Base-by-base conservation (phyloP, 2,329 filamentous ascomycete species). In the Penicillium sp. region DNA sequence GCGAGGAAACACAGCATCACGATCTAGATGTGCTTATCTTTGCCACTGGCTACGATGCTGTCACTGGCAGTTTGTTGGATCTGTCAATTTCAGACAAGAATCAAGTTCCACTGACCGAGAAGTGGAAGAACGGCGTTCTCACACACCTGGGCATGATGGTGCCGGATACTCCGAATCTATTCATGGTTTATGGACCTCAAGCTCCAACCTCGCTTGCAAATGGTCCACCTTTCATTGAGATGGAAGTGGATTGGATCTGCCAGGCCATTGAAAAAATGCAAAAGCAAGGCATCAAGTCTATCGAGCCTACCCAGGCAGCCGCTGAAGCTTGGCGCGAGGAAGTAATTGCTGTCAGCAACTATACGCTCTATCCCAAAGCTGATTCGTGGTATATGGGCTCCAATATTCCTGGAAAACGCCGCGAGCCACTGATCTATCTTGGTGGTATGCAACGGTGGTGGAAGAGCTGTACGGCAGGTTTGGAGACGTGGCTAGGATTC, bases 351-450 rank as follows among this genome's bases (percentile, higher is more conserved):
- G 49, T 54, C 3, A 54, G 50, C 10, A 24, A 56, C 9, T 27
- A 50, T 17, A 62, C 59, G 3, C 29, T 63, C 10, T 54, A 54
- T n/a, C 47, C 56, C 0, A 54, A 58, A 39, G 51, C 63, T 2
- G 51, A 64, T 29, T 65, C 62, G 4, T 65, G 63, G 62, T 66
- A 61, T 27, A 58, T 61, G 49, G 62, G 61, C 0, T 44, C 55
- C 0, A 66, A 66, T 37, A 64, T 66, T 13, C 62, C 63, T 0
- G 62, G 62, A 0, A 64, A 65, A 46, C 69, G 10, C 0, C 69
- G 72, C 4, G 81, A 84, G 68, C 76, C 76, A 0, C 67, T 84
- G 12, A 77, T 60, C 7, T 63, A 60, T 47, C 39, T 63, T 2
- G 59, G 58, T 20, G 61, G 61, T 15, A 58, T 63, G 32, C 48